Base-by-base conservation (phyloP, 1,284 basidiomycete genomes). In the Puccinia brachypodii region DNA sequence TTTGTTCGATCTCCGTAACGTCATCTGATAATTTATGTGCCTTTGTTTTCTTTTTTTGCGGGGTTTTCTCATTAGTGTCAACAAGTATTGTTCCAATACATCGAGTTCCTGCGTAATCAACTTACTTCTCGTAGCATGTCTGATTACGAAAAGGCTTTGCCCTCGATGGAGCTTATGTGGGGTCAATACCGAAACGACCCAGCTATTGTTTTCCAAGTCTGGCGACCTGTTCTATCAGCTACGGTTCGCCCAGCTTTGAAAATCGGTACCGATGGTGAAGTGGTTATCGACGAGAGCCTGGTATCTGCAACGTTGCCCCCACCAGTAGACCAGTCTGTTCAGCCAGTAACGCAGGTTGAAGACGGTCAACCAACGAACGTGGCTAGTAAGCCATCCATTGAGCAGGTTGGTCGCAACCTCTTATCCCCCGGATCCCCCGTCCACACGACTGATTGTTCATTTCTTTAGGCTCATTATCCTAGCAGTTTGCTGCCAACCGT, bases 121-220 rank as follows among this genome's bases (percentile, higher is more conserved):
- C 84, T 78, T 33, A 50, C 88, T 25, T 82, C 84, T 0, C 83
- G 86, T 2, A 86, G 87, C 68, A 44, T 80, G 44, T 71, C 66
- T 14, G 87, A 88, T 31, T 88, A 88, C 75, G 86, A 87, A 33
- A 81, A 83, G 3, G 83, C 87, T 16, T 85, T 88, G 4, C 95
- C 95, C 1, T 88, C 92, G 22, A 88, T 97, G 8, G 88, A 88
- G 0, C 91, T 93, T 62, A 89, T 98, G 11, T 91, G 91, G 76
- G 89, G 90, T 69, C 89, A 90, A 62, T 96, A 92, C 86, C 92
- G 91, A 2, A 90, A 98, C 72, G 91, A 91, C 82, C 90, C 92
- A 53, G 90, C 93, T 13, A 91, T 95, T 82, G 94, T 94, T 79
- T 96, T 97, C 92, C 93, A 95, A 85, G 92, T 97, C 78, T 90